A percentile compares a stretch with the other conserved stretches of the same genome.
phyloP scores from a whole-genome alignment of 2,329 filamentous ascomycete species.

The Fusarium tuaranense region DNA sequence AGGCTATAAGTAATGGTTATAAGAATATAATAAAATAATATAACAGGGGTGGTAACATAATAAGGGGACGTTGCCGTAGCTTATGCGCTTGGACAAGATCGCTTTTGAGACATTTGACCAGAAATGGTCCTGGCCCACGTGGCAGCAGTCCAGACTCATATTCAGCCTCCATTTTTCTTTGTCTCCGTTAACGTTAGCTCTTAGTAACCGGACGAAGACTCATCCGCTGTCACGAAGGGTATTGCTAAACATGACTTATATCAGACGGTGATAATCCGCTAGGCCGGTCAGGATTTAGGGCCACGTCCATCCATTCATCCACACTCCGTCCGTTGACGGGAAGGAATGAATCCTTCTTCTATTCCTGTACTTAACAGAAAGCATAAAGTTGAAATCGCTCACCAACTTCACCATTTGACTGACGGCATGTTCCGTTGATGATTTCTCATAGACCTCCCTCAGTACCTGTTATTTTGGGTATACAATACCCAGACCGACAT shows the following conservation, averaged over 20 bases:
- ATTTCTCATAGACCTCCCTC: not conserved
- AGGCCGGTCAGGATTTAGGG: not conserved
- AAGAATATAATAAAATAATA: too few species aligned
- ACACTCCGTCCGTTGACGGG: not conserved
- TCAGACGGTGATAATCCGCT: not conserved
- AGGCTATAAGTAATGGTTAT: too few species aligned
- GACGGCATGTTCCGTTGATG: not conserved
- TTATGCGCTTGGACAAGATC: not conserved
- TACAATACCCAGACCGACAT: too few species aligned
- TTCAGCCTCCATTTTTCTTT: not conserved
- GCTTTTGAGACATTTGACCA: not conserved
- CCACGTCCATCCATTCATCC: not conserved
- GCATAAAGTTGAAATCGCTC: not conserved
- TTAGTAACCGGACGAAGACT: not conserved
- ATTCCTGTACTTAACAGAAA: not conserved
- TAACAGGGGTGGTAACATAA: too few species aligned
- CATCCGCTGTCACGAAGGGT: not conserved
- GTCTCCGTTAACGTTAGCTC: not conserved
- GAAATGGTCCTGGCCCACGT: not conserved
- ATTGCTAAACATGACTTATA: slow-evolving; percentile 2
- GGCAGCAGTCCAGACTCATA: not conserved
- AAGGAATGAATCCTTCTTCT: not conserved
- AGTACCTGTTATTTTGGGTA: not conserved
- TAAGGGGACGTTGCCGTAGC: too few species aligned
- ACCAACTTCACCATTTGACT: not conserved